Conservation (phyloP, 169 alveolate species). For the Neospora caninum region DNA sequence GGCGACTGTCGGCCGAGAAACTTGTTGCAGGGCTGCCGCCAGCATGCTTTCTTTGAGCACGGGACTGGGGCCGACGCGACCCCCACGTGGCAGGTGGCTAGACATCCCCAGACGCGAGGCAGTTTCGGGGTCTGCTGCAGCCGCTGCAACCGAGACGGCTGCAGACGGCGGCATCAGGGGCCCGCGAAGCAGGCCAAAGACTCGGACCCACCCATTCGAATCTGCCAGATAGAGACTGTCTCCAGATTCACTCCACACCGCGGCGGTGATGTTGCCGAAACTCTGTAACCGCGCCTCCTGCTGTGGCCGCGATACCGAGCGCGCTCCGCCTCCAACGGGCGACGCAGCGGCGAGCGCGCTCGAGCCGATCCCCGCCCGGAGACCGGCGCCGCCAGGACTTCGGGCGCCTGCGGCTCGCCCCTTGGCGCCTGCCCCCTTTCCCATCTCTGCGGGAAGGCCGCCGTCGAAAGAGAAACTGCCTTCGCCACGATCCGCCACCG, state of each 20-base stretch:
- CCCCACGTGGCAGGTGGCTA: not conserved
- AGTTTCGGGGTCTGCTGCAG: constrained; percentile 35
- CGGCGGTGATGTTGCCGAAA: constrained; percentile 37
- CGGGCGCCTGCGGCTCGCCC: too few relatives aligned
- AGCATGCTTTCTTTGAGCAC: not conserved
- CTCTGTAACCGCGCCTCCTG: constrained; percentile 36
- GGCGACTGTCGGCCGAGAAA: constrained; percentile 21
- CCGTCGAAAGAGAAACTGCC: not conserved
- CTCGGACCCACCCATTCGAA: constrained; percentile 44
- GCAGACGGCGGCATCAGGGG: constrained; percentile 66
- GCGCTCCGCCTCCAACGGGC: not conserved
- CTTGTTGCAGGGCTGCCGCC: constrained; percentile 18
- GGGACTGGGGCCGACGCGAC: not conserved
- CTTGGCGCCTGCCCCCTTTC: not conserved
- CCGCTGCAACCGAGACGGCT: constrained; percentile 57
- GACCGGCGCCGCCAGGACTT: not conserved
- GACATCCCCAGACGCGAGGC: not conserved
- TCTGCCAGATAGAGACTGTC: constrained; percentile 53
- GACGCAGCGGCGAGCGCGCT: not conserved
- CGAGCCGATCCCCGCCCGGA: not conserved
- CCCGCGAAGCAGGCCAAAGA: constrained; percentile 57
- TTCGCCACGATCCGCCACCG: not conserved
- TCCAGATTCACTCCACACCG: constrained; percentile 55
- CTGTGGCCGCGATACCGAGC: not conserved
- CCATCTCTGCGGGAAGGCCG: not conserved